These are phyloP conservation scores for Gossypium gossypioides DNA, from an alignment of 441 rosid genomes.

Conservation along the genomic window DNA sequence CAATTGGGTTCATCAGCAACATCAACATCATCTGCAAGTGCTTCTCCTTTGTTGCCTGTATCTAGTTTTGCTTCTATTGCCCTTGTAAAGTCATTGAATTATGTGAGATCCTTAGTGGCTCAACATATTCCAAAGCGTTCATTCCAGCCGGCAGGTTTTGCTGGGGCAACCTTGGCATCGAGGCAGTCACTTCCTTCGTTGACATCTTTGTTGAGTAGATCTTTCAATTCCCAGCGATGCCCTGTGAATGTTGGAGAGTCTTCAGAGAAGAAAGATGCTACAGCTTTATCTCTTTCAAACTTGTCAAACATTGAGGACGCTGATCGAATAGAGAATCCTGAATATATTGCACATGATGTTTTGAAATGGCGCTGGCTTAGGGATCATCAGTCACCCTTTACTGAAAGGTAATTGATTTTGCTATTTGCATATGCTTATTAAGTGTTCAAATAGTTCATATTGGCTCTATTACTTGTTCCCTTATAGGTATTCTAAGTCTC, in stretches of 20 bases:
- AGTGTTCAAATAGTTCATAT: background rate
- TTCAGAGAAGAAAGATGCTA: conserved; percentile 54
- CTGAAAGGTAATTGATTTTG: conserved; percentile 56
- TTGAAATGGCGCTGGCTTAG: conserved; percentile 89
- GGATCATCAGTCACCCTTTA: conserved; percentile 48
- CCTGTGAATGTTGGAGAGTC: conserved; percentile 61
- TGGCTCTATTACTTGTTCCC: background rate
- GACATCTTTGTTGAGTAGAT: conserved; percentile 76
- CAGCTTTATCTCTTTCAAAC: conserved; percentile 47
- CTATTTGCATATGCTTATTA: conserved; percentile 1
- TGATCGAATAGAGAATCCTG: conserved; percentile 51
- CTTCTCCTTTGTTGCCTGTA: conserved; percentile 63
- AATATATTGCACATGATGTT: conserved; percentile 66
- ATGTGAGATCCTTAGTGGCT: conserved; percentile 88
- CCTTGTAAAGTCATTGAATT: conserved; percentile 86
- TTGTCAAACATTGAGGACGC: conserved; percentile 57
- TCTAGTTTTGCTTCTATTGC: conserved; percentile 77
- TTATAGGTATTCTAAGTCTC: background rate
- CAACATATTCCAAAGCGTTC: conserved; percentile 74
- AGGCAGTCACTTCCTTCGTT: conserved; percentile 69
- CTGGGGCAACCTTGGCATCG: conserved; percentile 69
- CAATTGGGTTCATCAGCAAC: conserved; percentile 33
- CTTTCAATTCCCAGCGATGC: conserved; percentile 71
- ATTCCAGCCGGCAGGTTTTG: conserved; percentile 82
- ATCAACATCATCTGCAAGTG: conserved; percentile 34